Conservation (phyloP, 1,284 basidiomycete genomes). For the Pascua guehoae region DNA sequence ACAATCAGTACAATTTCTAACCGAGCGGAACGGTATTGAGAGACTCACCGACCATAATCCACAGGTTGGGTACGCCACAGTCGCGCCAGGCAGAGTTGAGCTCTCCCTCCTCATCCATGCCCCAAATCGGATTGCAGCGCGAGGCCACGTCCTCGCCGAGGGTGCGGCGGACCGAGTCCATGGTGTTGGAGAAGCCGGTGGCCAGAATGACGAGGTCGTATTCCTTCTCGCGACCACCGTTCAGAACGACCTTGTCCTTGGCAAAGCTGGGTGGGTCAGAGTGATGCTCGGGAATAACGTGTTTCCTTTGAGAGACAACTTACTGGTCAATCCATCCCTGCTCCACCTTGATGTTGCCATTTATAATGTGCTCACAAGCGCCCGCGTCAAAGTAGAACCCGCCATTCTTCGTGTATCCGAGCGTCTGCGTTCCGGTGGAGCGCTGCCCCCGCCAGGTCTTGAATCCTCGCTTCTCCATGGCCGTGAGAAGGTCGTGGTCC, state of each 20-base stretch:
- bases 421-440: conserved; percentile 19
- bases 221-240: conserved; percentile 49
- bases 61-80: conserved; percentile 56
- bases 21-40: no score
- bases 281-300: no score
- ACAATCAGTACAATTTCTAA: no score
- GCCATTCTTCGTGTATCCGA: conserved; percentile 28
- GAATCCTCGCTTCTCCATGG: conserved; percentile 56
- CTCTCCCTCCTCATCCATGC: conserved; percentile 60
- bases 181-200: conserved; percentile 55
- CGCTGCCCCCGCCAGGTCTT: conserved; percentile 29
- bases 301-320: no score
- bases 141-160: conserved; percentile 55
- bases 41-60: conserved; percentile 56
- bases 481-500: conserved; percentile 54
- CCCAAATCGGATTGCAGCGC: conserved; percentile 56
- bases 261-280: conserved; percentile 13
- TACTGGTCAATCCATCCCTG: conserved; percentile 25
- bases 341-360: conserved; percentile 58
- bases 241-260: conserved; percentile 24
- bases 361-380: conserved; percentile 35
- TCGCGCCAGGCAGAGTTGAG: conserved; percentile 55
- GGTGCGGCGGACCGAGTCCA: conserved; percentile 43
- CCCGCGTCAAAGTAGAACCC: conserved; percentile 43
- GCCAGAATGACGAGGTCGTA: conserved; percentile 67